Base-by-base conservation (phyloP, 2,329 filamentous ascomycete species). In the Hypoxylon sp. region DNA sequence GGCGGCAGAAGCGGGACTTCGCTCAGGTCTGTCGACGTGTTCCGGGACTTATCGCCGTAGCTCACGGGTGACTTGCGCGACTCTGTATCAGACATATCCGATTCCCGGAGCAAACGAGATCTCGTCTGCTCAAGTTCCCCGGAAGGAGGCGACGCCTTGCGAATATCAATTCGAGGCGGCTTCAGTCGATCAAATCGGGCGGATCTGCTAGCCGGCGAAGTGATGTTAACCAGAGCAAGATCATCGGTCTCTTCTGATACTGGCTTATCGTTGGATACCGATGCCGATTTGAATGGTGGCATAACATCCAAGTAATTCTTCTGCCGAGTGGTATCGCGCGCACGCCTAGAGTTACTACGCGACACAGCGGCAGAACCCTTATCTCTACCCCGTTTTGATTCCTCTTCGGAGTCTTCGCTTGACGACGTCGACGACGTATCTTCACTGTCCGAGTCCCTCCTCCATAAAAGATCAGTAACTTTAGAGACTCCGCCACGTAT, bases 401-500 rank as follows among this genome's bases (percentile, higher is more conserved):
- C 85, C 1, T 65, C 75, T 2, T 87, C 86, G 0, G 85, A 87
- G 21, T 86, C 85, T 23, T 85, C 83, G 1, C 82, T 83, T 0
- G 82, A 81, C 3, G 82, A 80, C 9, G 74, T 72, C 6, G 85
- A 82, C 1, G 75, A 76, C 3, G 70, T 77, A 9, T 72, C 72
- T 3, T 73, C 74, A 7, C 32, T 34, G 5, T 79, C 77, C 2
- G 75, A 75, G 5, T 88, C 86, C 65, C 83, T 87, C 70, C 83
- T 85, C 85, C 87, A 88, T 21, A 89, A 71, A 57, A 89, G 80
- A 55, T 88, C 87, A 30, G 86, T 83, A 13, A 89, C 77, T 72
- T 84, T 87, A 25, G 85, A 87, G 5, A 89, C 85, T 23, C 87
- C 80, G 5, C 83, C 87, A 25, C 86, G 85, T 48, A 97, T 87